A percentile compares a stretch with the other conserved stretches of the same genome.
Conservation (phyloP, 371 early-diverging fungal species). For the Mortierella sp. region DNA sequence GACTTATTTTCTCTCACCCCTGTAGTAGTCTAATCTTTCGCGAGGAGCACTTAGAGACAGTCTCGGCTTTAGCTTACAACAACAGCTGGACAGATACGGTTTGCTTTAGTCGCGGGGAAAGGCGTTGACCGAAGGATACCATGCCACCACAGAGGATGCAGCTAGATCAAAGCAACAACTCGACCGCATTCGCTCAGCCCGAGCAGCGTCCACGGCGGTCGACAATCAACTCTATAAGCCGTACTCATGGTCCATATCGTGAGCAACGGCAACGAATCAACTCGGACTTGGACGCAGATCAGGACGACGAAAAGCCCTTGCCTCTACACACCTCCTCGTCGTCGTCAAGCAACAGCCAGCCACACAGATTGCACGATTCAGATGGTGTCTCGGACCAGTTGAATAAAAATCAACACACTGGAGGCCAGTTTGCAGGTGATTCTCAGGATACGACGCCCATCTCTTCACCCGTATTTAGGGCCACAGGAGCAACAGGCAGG, state of each 20-base stretch:
- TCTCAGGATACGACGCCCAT: background rate
- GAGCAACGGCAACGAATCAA: conserved; percentile 11
- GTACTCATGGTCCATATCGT: background rate
- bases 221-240: background rate
- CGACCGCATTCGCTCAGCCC: background rate
- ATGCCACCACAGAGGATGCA: conserved; percentile 15
- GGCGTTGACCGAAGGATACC: background rate
- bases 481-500: background rate
- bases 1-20: background rate
- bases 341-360: background rate
- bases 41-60: background rate
- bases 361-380: conserved; percentile 1
- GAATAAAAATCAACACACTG: background rate
- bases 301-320: background rate
- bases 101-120: background rate
- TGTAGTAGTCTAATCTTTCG: background rate
- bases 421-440: background rate
- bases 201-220: conserved; percentile 13
- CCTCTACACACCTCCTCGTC: background rate
- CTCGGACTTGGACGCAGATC: background rate
- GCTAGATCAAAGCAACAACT: background rate
- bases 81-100: background rate
- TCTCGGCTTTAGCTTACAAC: background rate
- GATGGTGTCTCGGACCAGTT: conserved; percentile 3
- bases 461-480: background rate